phyloP scores from a whole-genome alignment of 306 rosid species.

The Boehmeria nivea region DNA sequence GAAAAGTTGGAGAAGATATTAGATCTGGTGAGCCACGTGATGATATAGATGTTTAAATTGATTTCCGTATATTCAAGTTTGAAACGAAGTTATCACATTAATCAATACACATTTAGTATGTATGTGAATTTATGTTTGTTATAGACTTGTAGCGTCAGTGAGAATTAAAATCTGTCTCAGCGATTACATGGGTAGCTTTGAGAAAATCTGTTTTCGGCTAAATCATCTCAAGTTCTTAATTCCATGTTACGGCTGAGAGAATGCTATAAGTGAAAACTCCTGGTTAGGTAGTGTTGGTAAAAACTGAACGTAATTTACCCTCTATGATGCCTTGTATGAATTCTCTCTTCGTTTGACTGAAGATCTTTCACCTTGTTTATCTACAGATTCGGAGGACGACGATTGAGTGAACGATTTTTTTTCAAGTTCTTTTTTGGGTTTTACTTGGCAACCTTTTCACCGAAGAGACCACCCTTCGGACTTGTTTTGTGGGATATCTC shows the following conservation, averaged over 20 bases:
- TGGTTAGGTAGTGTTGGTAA: too few species aligned
- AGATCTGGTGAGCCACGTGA: conserved; percentile 77
- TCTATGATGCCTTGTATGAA: background rate
- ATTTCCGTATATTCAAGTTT: conserved; percentile 9
- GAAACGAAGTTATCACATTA: background rate
- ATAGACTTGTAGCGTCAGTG: background rate
- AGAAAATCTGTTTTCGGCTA: too few species aligned
- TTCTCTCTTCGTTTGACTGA: conserved; percentile 15
- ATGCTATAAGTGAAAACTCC: too few species aligned
- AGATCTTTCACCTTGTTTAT: conserved; percentile 2
- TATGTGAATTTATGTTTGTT: too few species aligned
- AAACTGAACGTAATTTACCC: too few species aligned
- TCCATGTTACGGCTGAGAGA: too few species aligned
- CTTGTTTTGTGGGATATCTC: conserved; percentile 32
- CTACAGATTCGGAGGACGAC: conserved; percentile 93
- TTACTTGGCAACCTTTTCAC: conserved; percentile 34
- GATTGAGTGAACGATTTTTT: conserved; percentile 43
- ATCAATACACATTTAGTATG: background rate
- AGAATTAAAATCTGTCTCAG: too few species aligned
- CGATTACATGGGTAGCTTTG: too few species aligned
- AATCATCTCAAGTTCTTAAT: too few species aligned
- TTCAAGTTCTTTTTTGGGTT: conserved; percentile 23
- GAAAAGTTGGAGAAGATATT: conserved; percentile 95
- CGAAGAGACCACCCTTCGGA: conserved; percentile 35
- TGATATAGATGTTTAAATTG: conserved; percentile 7